These are phyloP conservation scores for Microstegium vimineum DNA, from an alignment of 176 grass and related monocot genomes.

Conservation along the genomic window DNA sequence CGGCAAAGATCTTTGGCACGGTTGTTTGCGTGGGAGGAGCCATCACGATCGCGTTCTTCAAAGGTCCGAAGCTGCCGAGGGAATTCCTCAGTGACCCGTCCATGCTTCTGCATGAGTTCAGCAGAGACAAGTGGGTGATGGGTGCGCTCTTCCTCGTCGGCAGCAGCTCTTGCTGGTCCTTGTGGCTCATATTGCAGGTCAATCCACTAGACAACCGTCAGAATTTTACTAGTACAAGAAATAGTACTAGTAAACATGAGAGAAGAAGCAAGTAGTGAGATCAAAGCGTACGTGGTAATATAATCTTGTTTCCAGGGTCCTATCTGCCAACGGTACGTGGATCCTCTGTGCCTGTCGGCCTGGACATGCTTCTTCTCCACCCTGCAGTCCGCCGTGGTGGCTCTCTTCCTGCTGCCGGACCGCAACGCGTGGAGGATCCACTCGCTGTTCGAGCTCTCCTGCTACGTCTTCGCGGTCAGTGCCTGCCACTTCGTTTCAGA, in stretches of 20 bases:
- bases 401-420: slow-evolving; percentile 33
- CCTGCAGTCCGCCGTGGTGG: slow-evolving; percentile 33
- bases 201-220: too few relatives aligned
- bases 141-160: slow-evolving; percentile 45
- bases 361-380: slow-evolving; percentile 67
- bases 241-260: too few relatives aligned
- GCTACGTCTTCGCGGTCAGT: slow-evolving; percentile 52
- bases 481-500: not conserved
- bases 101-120: not conserved
- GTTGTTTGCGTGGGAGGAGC: slow-evolving; percentile 51
- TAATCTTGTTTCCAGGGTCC: slow-evolving; percentile 10
- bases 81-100: not conserved
- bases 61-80: slow-evolving; percentile 45
- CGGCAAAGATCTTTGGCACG: slow-evolving; percentile 66
- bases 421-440: slow-evolving; percentile 42
- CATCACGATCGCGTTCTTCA: slow-evolving; percentile 58
- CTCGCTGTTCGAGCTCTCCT: slow-evolving; percentile 38
- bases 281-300: too few relatives aligned
- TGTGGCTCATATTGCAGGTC: slow-evolving; percentile 74
- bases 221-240: too few relatives aligned
- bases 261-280: too few relatives aligned
- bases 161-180: slow-evolving; percentile 62
- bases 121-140: slow-evolving; percentile 26
- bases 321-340: slow-evolving; percentile 54
- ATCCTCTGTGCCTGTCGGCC: slow-evolving; percentile 53